Conservation (phyloP, 2,329 filamentous ascomycete species). For the Fusarium udum region DNA sequence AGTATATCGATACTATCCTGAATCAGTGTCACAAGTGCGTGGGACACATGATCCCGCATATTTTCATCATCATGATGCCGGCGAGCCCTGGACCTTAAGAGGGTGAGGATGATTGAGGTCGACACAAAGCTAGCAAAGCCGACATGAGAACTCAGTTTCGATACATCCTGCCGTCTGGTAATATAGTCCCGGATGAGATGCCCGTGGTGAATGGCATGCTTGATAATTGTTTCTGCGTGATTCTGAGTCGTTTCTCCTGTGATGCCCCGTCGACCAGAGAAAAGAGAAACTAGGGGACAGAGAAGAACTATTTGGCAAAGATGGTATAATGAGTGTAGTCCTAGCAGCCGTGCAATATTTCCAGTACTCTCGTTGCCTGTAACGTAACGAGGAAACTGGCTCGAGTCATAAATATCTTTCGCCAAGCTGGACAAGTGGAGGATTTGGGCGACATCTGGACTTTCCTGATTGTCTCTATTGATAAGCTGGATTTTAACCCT, state of each 20-base stretch:
- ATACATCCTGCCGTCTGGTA: neutral
- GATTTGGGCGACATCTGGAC: neutral
- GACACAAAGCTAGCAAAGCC: neutral
- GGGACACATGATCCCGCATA: neutral
- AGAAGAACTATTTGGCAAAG: neutral
- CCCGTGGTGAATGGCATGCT: neutral
- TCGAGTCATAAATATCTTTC: neutral
- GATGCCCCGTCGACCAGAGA: neutral
- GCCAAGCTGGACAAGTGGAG: neutral
- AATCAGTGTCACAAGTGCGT: neutral
- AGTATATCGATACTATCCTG: neutral
- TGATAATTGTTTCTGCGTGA: neutral
- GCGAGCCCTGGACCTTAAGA: neutral
- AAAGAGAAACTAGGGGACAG: neutral
- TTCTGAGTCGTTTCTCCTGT: neutral
- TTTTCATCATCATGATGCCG: neutral
- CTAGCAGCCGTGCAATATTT: neutral
- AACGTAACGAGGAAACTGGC: neutral
- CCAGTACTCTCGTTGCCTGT: neutral
- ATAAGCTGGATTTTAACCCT: neutral
- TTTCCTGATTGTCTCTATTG: accelerated
- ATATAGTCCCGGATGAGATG: neutral
- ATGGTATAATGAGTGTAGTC: neutral
- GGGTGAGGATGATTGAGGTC: neutral
- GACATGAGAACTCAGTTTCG: neutral